Evolutionary conservation across 805 yeast species (phyloP).

Genomic region (Spathaspora gorwiae): DNA sequence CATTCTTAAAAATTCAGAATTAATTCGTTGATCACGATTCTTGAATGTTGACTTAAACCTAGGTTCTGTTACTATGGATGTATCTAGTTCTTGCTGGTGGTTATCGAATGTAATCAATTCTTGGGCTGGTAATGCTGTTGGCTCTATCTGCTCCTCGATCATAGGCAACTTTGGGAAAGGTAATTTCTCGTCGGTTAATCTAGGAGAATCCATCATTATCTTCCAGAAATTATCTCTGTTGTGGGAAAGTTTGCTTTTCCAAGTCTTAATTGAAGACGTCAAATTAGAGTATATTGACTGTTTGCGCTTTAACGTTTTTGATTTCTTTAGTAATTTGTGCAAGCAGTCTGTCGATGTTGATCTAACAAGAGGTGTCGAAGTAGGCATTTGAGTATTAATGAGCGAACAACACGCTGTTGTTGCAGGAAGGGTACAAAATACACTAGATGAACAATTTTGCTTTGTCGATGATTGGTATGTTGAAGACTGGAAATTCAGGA

Average conservation of each 20-base stretch:
- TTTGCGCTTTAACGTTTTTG: neutral
- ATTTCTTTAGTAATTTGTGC: conserved; percentile 5
- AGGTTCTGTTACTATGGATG: neutral
- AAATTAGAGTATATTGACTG: conserved; percentile 10
- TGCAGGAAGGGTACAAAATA: neutral
- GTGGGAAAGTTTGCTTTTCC: conserved; percentile 4
- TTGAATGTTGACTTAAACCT: conserved; percentile 7
- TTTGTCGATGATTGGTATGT: neutral
- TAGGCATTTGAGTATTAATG: conserved; percentile 4
- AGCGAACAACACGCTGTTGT: conserved; percentile 6
- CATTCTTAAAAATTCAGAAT: conserved; percentile 43
- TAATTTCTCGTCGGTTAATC: conserved; percentile 14
- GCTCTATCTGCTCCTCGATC: neutral
- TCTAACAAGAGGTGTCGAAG: neutral
- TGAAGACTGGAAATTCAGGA: neutral
- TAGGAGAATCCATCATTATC: conserved; percentile 8
- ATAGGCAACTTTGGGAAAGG: conserved; percentile 3
- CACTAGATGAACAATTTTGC: neutral
- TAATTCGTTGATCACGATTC: conserved; percentile 47
- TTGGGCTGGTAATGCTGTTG: conserved; percentile 1
- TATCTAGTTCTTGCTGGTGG: conserved; percentile 1
- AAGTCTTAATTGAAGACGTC: conserved; percentile 10
- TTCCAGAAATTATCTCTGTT: conserved; percentile 4
- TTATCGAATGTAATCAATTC: conserved; percentile 13
- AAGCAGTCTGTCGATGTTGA: conserved; percentile 7